Evolutionary conservation across 148 eudicot species (phyloP), one percentile per base, ranked within the genome.

Genomic region (Chenopodium berlandieri): DNA sequence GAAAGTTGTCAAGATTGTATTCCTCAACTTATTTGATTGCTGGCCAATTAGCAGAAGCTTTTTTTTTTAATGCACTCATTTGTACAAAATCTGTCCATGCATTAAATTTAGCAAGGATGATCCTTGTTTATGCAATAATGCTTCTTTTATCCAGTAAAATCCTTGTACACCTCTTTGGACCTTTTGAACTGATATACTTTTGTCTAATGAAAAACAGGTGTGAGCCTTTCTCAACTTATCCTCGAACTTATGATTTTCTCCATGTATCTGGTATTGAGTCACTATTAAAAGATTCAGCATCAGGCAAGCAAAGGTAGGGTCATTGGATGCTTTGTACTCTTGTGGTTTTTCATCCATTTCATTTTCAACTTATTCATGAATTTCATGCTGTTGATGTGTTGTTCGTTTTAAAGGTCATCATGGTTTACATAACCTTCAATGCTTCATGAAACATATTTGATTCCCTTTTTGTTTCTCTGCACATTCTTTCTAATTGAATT

Each of bases 161-260:
- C 17, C 22, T 70, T 4, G 5, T 32, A 19, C 50, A 10, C 7
- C 22, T 13, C 2, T 13, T 32, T 69, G 14, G 19, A 78, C 25
- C 25, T 19, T 64, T 23, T 52, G 27, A 64, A 63, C 44, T 78
- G 78, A 37, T 34, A 44, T 76, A 34, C 32, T 71, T 79, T 16
- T 80, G 30, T 31, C 48, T 88, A 69, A 50, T 89, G 80, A 81
- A 78, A 78, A 20, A 78, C 85, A 96, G 99, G 99, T 96, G 99
- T 63, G 98, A 96, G 84, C 99, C 99, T 78, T 96, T 96, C 91
- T 96, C 99, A n/a, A 94, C 98, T 52, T 96, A 96, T 90, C 99
- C 99, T 82, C 95, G 99, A 82, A 92, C 95, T 10, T 96, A 94
- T 71, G 99, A 96, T 88, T 87, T 96, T 30, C 91, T 96, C 66